Conservation (phyloP, 2,329 filamentous ascomycete genomes). For the Fusarium dimerum region DNA sequence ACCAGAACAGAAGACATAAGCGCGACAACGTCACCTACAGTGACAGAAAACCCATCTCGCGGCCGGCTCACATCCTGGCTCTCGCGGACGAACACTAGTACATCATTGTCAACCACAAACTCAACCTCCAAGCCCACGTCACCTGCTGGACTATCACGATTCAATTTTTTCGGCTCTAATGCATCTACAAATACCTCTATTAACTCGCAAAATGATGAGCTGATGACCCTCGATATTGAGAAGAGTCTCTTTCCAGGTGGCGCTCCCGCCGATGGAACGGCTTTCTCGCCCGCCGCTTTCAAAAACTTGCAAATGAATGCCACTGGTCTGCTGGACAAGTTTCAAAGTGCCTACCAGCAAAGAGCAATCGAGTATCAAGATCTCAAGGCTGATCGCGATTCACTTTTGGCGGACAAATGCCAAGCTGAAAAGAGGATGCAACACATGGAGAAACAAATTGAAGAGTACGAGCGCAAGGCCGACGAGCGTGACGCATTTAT, state of each 20-base stretch:
- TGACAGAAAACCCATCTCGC: constrained; percentile 19
- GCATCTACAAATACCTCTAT: constrained; percentile 43
- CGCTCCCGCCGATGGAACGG: constrained; percentile 44
- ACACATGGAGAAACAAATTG: constrained; percentile 60
- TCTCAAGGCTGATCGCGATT: constrained; percentile 53
- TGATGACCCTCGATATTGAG: constrained; percentile 57
- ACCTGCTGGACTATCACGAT: constrained; percentile 38
- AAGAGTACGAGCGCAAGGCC: constrained; percentile 57
- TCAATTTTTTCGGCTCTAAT: constrained; percentile 49
- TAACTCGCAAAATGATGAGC: constrained; percentile 49
- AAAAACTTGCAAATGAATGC: constrained; percentile 64
- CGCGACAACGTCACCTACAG: constrained; percentile 12
- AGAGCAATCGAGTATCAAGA: constrained; percentile 53
- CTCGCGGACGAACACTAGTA: constrained; percentile 16
- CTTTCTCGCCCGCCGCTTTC: constrained; percentile 60
- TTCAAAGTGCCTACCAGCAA: constrained; percentile 60
- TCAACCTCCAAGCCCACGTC: constrained; percentile 37
- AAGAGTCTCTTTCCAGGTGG: constrained; percentile 53
- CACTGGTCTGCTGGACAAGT: constrained; percentile 52
- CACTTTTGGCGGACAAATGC: constrained; percentile 55
- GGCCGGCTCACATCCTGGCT: constrained; percentile 27
- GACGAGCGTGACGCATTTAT: constrained; percentile 56
- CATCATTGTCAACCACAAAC: constrained; percentile 19
- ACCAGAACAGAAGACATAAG: background rate
- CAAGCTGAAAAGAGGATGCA: constrained; percentile 54